Evolutionary conservation across 306 rosid genomes (phyloP).

Genomic region (Rosa persica): DNA sequence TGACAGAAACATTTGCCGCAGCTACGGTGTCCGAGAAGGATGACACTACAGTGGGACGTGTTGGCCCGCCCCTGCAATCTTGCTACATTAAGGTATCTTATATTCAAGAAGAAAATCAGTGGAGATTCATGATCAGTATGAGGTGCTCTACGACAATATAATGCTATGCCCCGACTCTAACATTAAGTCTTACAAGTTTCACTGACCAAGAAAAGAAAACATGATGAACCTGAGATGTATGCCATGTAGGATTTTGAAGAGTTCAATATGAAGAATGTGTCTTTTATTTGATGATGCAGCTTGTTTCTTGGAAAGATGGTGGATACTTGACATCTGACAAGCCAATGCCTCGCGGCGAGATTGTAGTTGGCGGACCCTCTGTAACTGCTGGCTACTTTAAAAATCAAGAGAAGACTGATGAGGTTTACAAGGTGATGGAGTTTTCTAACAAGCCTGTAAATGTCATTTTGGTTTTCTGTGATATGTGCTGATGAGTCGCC

Average conservation of each 20-base stretch:
- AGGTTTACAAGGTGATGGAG: slow-evolving; percentile 70
- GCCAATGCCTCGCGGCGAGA: slow-evolving; percentile 97
- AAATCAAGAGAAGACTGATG: slow-evolving; percentile 77
- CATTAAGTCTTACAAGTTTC: slow-evolving; percentile 18
- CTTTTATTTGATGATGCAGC: slow-evolving; percentile 50
- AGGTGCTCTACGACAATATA: not conserved
- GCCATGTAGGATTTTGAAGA: not conserved
- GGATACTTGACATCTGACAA: slow-evolving; percentile 74
- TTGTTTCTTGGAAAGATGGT: slow-evolving; percentile 93
- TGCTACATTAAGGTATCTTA: slow-evolving; percentile 61
- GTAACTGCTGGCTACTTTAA: slow-evolving; percentile 89
- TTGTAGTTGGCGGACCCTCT: slow-evolving; percentile 74
- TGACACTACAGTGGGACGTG: slow-evolving; percentile 84
- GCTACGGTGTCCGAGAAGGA: slow-evolving; percentile 82
- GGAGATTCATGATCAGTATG: not conserved
- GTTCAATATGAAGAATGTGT: slow-evolving; percentile 16
- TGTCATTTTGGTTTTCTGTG: not conserved
- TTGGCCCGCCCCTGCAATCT: slow-evolving; percentile 93
- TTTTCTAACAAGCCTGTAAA: slow-evolving; percentile 2
- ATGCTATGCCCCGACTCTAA: no score
- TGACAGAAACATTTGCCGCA: slow-evolving; percentile 96
- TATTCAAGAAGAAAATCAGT: not conserved
- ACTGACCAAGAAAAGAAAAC: slow-evolving; percentile 62
- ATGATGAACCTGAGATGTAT: slow-evolving; percentile 35
- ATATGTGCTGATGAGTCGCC: not conserved